Conservation (phyloP, 2,329 filamentous ascomycete genomes). For the Claviceps purpurea region DNA sequence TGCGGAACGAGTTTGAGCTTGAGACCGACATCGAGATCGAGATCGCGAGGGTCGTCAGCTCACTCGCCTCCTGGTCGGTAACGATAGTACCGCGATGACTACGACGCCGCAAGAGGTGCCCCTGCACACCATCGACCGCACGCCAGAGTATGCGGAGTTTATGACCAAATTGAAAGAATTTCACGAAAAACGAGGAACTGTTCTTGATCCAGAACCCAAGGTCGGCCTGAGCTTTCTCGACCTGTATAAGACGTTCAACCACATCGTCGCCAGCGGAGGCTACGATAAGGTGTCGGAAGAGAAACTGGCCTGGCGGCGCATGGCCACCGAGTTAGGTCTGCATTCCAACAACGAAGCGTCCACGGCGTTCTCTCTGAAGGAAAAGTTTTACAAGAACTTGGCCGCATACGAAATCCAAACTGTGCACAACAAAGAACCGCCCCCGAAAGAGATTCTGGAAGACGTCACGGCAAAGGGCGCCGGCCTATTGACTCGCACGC, state of each 20-base stretch:
- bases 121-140: constrained; percentile 39
- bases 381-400: constrained; percentile 80
- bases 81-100: constrained; percentile 8
- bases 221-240: constrained; percentile 66
- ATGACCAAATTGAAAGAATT: constrained; percentile 59
- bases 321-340: constrained; percentile 65
- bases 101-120: constrained; percentile 22
- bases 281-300: constrained; percentile 76
- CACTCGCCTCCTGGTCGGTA: not conserved
- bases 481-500: constrained; percentile 60
- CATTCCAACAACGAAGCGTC: constrained; percentile 63
- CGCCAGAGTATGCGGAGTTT: constrained; percentile 65
- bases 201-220: constrained; percentile 68
- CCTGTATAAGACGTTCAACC: constrained; percentile 63
- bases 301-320: constrained; percentile 73
- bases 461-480: constrained; percentile 77
- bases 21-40: not conserved
- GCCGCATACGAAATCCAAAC: constrained; percentile 76
- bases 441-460: constrained; percentile 78
- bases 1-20: not conserved
- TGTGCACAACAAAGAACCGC: constrained; percentile 65
- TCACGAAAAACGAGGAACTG: constrained; percentile 66
- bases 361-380: constrained; percentile 77
- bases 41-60: not conserved
- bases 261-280: constrained; percentile 63